Conservation (phyloP, 345 rosid genomes). For the Fremontodendron californicum region DNA sequence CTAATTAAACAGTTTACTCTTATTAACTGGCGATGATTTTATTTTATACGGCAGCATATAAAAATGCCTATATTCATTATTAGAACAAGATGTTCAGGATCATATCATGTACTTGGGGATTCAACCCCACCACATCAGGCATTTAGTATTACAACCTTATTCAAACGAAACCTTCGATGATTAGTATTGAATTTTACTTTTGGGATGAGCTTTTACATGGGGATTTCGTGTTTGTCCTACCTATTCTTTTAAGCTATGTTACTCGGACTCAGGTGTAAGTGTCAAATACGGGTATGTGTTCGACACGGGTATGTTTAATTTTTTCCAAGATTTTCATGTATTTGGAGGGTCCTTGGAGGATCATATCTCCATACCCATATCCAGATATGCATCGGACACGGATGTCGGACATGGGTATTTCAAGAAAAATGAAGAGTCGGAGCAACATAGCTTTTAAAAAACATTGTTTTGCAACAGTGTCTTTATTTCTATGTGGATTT, state of each 20-base stretch:
- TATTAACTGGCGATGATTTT: background rate
- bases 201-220: background rate
- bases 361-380: too few species aligned
- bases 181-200: background rate
- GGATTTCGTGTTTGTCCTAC: background rate
- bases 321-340: too few species aligned
- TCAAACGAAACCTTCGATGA: background rate
- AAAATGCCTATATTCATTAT: background rate
- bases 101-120: background rate
- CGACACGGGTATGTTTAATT: too few species aligned
- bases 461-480: background rate
- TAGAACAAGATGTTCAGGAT: background rate
- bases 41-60: background rate
- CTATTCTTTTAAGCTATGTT: background rate
- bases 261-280: too few species aligned
- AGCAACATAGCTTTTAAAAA: too few species aligned
- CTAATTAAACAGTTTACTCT: background rate
- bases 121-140: background rate
- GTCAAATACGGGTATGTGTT: too few species aligned
- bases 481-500: background rate
- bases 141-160: background rate
- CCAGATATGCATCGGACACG: too few species aligned
- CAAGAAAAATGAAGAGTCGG: too few species aligned
- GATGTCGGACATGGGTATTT: too few species aligned
- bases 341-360: too few species aligned